Evolutionary conservation across 1,139 yeast genomes (phyloP).

Genomic region (Eremothecium coryli): DNA sequence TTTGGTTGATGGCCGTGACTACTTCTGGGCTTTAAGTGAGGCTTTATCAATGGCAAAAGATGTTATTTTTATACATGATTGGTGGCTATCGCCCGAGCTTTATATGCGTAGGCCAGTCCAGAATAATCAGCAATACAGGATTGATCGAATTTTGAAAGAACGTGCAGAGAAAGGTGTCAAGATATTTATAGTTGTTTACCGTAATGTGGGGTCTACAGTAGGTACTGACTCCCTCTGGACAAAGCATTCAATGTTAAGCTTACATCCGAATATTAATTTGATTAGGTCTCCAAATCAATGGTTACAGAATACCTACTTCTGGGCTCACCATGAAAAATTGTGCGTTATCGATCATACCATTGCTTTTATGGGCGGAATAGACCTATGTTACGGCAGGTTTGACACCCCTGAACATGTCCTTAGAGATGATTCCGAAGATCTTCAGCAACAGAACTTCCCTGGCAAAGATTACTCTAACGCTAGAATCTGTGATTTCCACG

Average conservation of each 20-base stretch:
- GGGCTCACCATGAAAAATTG: constrained; percentile 98
- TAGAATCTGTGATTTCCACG: constrained; percentile 76
- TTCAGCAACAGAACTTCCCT: constrained; percentile 68
- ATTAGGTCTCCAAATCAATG: constrained; percentile 94
- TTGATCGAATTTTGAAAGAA: constrained; percentile 78
- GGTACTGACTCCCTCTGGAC: constrained; percentile 93
- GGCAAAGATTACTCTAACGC: constrained; percentile 98
- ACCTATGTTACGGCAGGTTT: constrained; percentile 88
- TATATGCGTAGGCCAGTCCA: constrained; percentile 90
- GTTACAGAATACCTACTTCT: constrained; percentile 83
- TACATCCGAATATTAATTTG: constrained; percentile 81
- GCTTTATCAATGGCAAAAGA: constrained; percentile 93
- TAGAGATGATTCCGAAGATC: constrained; percentile 55
- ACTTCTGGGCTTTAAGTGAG: constrained; percentile 91
- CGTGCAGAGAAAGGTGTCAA: constrained; percentile 95
- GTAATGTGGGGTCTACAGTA: constrained; percentile 89
- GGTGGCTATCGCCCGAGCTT: constrained; percentile 97
- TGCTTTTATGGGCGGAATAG: constrained; percentile 92
- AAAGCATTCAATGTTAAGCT: constrained; percentile 78
- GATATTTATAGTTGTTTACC: constrained; percentile 83
- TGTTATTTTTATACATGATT: constrained; percentile 89
- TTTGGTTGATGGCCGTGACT: constrained; percentile 95
- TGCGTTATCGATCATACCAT: constrained; percentile 80
- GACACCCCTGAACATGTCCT: constrained; percentile 95
- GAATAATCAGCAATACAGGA: constrained; percentile 89